Percentiles rank a stretch among this genome's conserved stretches.
These are phyloP conservation scores for Paracorniculantispora psalliotae DNA, from an alignment of 2,329 filamentous ascomycete species.

Conservation along the genomic window DNA sequence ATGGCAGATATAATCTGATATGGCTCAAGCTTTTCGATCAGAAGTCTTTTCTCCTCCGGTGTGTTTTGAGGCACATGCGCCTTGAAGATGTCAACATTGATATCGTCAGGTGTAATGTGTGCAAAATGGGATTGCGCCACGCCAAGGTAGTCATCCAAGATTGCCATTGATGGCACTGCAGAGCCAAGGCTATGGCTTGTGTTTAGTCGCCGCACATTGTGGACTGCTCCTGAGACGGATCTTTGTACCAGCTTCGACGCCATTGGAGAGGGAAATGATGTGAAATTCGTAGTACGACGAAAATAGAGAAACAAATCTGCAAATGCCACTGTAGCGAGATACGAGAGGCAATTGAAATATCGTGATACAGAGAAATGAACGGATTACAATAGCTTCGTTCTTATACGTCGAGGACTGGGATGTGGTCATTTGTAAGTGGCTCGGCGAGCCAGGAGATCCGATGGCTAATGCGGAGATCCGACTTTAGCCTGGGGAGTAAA, in stretches of 20 bases:
- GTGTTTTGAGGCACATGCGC: slow-evolving; percentile 59
- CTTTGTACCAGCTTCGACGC: background rate
- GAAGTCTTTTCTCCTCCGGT: slow-evolving; percentile 44
- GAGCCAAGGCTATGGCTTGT: background rate
- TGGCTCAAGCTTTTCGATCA: slow-evolving; percentile 55
- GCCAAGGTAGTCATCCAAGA: slow-evolving; percentile 68
- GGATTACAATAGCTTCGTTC: slow-evolving; percentile 1
- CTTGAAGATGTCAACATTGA: slow-evolving; percentile 45
- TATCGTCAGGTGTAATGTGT: slow-evolving; percentile 35
- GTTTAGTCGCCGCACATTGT: background rate
- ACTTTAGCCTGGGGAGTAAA: background rate
- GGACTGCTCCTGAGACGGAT: background rate
- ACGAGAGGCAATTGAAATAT: background rate
- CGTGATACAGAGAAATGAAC: background rate
- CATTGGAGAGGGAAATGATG: background rate
- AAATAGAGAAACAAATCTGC: no score
- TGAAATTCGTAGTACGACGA: no score
- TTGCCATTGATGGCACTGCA: slow-evolving; percentile 38
- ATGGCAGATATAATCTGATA: slow-evolving; percentile 55
- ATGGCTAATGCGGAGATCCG: slow-evolving; percentile 5
- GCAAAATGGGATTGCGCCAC: slow-evolving; percentile 53
- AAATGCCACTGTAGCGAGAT: no score
- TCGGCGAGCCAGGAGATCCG: background rate
- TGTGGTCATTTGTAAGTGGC: background rate
- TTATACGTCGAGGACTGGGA: background rate